Evolutionary conservation across 106 monocot genomes (phyloP).

Genomic region (Dendrobium nobile): DNA sequence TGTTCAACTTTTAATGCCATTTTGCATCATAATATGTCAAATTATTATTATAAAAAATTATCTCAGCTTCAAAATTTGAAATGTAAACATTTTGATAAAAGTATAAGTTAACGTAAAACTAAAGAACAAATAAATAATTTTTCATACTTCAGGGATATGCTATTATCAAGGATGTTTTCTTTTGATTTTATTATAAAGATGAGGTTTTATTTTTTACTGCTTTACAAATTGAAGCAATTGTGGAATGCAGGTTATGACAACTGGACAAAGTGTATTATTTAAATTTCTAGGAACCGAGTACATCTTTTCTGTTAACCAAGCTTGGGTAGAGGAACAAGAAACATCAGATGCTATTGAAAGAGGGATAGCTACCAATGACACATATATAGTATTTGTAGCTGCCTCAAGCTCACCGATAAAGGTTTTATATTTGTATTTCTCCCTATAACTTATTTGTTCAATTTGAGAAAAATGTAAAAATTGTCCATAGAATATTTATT

Average conservation of each 20-base stretch:
- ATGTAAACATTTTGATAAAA: not conserved
- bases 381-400: conserved; percentile 86
- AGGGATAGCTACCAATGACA: conserved; percentile 69
- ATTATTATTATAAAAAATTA: too few relatives aligned
- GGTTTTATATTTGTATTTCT: conserved; percentile 25
- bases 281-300: conserved; percentile 86
- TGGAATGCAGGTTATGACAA: conserved; percentile 75
- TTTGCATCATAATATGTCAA: too few relatives aligned
- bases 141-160: not conserved
- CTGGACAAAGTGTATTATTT: conserved; percentile 73
- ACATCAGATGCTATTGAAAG: conserved; percentile 27
- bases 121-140: not conserved
- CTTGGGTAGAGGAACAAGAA: conserved; percentile 73
- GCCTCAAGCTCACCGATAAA: conserved; percentile 83
- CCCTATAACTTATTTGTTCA: not conserved
- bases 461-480: not conserved
- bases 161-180: not conserved
- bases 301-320: conserved; percentile 79
- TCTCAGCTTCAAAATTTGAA: too few relatives aligned
- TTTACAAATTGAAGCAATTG: not conserved
- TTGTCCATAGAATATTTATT: too few relatives aligned
- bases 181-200: not conserved
- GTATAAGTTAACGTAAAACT: not conserved
- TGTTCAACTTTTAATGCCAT: too few relatives aligned
- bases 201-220: not conserved